phyloP scores from a whole-genome alignment of 148 eudicot genomes.

The Chenopodium berlandieri region DNA sequence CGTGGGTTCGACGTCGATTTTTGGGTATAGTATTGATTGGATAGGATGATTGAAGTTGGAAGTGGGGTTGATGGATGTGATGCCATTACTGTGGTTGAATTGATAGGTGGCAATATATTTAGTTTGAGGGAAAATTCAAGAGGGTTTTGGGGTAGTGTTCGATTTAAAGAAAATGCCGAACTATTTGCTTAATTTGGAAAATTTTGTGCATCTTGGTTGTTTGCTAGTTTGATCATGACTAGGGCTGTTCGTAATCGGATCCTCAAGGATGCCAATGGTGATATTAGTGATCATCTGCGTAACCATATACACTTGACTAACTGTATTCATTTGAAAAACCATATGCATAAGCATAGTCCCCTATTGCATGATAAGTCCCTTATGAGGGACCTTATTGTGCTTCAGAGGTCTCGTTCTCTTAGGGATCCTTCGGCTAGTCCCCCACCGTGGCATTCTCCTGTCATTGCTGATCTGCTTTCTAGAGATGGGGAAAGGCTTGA shows the following conservation, averaged over 20 bases:
- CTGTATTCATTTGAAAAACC: constrained; percentile 94
- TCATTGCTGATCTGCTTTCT: constrained; percentile 48
- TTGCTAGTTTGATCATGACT: constrained; percentile 60
- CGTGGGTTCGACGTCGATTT: constrained; percentile 1
- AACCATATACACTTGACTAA: constrained; percentile 95
- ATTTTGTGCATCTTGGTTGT: constrained; percentile 22
- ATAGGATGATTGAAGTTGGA: constrained; percentile 23
- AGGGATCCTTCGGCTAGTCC: constrained; percentile 94
- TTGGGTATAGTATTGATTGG: constrained; percentile 14
- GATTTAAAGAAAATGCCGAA: constrained; percentile 41
- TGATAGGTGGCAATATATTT: constrained; percentile 26
- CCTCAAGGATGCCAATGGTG: constrained; percentile 77
- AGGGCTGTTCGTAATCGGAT: constrained; percentile 67
- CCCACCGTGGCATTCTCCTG: constrained; percentile 71
- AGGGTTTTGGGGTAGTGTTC: constrained; percentile 26
- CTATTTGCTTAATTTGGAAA: constrained; percentile 32
- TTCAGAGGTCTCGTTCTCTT: constrained; percentile 82
- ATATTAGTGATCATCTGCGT: constrained; percentile 70
- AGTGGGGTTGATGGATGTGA: constrained; percentile 22
- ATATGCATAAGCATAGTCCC: constrained; percentile 91
- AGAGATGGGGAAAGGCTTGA: constrained; percentile 45
- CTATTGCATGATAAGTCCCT: constrained; percentile 62
- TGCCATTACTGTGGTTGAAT: constrained; percentile 19
- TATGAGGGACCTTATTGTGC: constrained; percentile 79
- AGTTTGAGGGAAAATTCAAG: constrained; percentile 20